A percentile compares a stretch with the other conserved stretches of the same genome.
Conservation (phyloP, 2,329 filamentous ascomycete species). For the Microdochium bolleyi region DNA sequence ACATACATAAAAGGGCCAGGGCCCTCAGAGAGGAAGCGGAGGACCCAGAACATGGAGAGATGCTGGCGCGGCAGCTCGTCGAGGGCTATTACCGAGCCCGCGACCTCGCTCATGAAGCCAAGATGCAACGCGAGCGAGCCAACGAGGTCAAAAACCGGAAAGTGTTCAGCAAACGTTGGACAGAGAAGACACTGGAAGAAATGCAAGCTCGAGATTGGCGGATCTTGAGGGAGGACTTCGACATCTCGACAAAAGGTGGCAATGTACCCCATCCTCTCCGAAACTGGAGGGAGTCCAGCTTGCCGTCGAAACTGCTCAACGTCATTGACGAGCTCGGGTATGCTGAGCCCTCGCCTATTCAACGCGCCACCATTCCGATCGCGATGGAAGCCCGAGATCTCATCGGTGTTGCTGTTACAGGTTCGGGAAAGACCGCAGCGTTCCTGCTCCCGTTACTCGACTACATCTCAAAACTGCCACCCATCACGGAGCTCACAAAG, state of each 20-base stretch:
- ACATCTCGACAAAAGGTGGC: conserved; percentile 89
- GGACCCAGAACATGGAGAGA: conserved; percentile 24
- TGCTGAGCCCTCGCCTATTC: conserved; percentile 83
- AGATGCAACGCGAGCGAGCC: conserved; percentile 65
- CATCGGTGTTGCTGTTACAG: conserved; percentile 96
- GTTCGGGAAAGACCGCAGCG: conserved; percentile 96
- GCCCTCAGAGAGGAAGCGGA: neutral
- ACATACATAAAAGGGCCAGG: conserved; percentile 34
- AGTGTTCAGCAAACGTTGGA: conserved; percentile 75
- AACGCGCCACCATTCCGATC: conserved; percentile 91
- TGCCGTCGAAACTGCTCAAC: conserved; percentile 70
- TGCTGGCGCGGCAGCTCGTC: conserved; percentile 61
- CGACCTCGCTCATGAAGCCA: conserved; percentile 79
- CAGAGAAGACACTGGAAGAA: conserved; percentile 81
- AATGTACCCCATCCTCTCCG: conserved; percentile 94
- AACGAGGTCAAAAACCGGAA: conserved; percentile 55
- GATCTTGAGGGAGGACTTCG: conserved; percentile 99
- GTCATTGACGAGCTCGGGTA: conserved; percentile 84
- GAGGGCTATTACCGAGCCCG: conserved; percentile 71
- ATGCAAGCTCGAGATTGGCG: conserved; percentile 99
- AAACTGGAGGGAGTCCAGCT: conserved; percentile 76
- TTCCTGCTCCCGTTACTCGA: conserved; percentile 88
- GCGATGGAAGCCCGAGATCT: conserved; percentile 86
- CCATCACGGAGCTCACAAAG: conserved; percentile 76
- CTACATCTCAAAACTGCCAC: conserved; percentile 87